Evolutionary conservation across 2,329 filamentous ascomycete species (phyloP), one percentile per base, ranked within the genome.

Genomic region (Ascochyta lentis): DNA sequence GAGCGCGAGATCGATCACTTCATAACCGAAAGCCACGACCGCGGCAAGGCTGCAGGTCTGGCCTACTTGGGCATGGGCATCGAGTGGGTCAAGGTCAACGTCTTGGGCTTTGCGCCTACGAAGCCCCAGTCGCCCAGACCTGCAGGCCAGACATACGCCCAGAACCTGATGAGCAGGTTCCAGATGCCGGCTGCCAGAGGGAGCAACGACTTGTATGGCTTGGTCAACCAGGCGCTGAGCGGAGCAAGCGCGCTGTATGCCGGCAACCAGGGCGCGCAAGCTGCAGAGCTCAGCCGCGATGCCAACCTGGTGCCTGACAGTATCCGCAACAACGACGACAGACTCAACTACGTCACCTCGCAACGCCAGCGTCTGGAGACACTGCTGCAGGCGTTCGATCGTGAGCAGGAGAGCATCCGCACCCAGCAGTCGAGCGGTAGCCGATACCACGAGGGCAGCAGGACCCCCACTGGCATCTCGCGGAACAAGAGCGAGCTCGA

Each of bases 1-100:
- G 95, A 98, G 77, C 77, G 83, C 39, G 86, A 91, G 63, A 98
- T 99, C 76, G 95, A 99, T 71, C 86, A 91, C 59, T 89, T 96
- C 71, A 97, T 98, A 75, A 88, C 88, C 62, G 85, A 87, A 57
- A 83, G 88, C 37, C 93, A 98, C 76, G 90, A 92, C 64, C 87
- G 88, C 54, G 86, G 91, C 59, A 90, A 88, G 77, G 81, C 86
- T 15, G 87, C 91, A 35, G 93, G 94, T 37, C 81, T 96, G 56
- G 82, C 87, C 65, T 80, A 78, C 33, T 63, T 80, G 22, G 77
- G 80, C 64, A 71, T 75, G 58, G 77, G 69, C 33, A 76, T 81
- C 56, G 80, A 82, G 60, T 81, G 78, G 71, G 77, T 95, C 63
- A 89, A 89, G 69, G 89, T 91, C 64, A 88, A 89, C 61, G 78